Conservation (phyloP, 2,329 filamentous ascomycete genomes). For the Epichloe coenophiala region DNA sequence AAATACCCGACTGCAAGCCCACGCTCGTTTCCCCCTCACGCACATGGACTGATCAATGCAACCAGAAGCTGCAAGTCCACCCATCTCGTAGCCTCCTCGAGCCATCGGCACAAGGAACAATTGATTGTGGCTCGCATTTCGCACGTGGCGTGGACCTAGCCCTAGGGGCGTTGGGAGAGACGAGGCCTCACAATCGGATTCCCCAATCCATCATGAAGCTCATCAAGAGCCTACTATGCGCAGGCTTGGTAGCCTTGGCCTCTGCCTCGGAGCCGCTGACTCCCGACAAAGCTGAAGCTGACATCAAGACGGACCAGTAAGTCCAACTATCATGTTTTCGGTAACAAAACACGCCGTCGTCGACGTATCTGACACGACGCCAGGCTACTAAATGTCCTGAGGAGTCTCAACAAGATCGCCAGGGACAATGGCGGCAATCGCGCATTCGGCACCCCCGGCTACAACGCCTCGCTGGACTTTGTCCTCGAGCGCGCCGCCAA, state of each 20-base stretch:
- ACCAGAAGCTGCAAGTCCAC: no score
- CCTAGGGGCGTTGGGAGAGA: not conserved
- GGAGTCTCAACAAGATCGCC: slow-evolving; percentile 40
- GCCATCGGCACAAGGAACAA: no score
- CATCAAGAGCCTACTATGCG: slow-evolving; percentile 5
- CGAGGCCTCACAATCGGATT: no score
- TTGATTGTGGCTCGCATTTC: no score
- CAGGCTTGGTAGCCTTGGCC: slow-evolving; percentile 7
- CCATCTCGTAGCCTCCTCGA: no score
- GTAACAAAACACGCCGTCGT: not conserved
- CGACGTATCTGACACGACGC: not conserved
- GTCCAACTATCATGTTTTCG: slow-evolving; percentile 5
- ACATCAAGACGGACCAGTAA: slow-evolving; percentile 25
- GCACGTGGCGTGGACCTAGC: not conserved
- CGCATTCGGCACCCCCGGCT: slow-evolving; percentile 46
- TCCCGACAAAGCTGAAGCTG: slow-evolving; percentile 25
- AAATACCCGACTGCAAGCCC: not conserved
- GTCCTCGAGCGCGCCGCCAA: slow-evolving; percentile 31
- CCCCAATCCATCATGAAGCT: slow-evolving; percentile 10
- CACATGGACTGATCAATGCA: no score
- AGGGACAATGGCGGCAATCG: slow-evolving; percentile 43
- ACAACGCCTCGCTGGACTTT: slow-evolving; percentile 43
- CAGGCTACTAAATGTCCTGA: slow-evolving; percentile 38
- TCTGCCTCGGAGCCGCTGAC: slow-evolving; percentile 21
- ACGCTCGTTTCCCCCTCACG: not conserved